phyloP scores from a whole-genome alignment of 129 eudicot genomes.

The Helichrysum umbraculigerum region DNA sequence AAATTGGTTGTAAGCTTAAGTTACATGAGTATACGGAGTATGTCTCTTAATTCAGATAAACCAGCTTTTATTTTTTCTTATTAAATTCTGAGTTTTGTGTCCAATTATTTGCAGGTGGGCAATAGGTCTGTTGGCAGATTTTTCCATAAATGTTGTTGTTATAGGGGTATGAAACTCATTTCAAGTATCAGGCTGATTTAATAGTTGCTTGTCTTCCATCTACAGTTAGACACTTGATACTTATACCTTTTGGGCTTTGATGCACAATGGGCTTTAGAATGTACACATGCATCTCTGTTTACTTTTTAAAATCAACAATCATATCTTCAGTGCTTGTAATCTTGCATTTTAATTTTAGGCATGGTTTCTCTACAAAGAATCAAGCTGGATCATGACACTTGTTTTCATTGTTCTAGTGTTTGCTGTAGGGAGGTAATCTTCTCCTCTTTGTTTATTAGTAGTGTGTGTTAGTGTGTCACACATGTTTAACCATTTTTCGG shows the following conservation, averaged over 20 bases:
- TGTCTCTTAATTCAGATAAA: too few species aligned
- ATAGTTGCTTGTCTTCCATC: too few species aligned
- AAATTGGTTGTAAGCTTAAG: background rate
- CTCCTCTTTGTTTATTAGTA: background rate
- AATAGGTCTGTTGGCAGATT: background rate
- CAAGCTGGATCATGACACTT: conserved; percentile 3
- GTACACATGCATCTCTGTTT: too few species aligned
- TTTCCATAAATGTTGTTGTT: background rate
- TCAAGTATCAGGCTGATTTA: too few species aligned
- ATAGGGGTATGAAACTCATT: background rate
- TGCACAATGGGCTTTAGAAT: too few species aligned
- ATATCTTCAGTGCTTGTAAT: background rate
- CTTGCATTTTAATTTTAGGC: background rate
- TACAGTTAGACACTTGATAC: too few species aligned
- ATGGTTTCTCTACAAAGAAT: conserved; percentile 13
- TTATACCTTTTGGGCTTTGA: too few species aligned
- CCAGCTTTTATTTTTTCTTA: too few species aligned
- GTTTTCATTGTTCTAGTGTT: background rate
- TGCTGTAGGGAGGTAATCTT: background rate
- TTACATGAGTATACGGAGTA: too few species aligned
- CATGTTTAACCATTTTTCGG: background rate
- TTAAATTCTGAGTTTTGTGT: background rate
- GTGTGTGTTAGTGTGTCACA: background rate
- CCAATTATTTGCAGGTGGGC: background rate
- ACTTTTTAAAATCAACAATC: background rate